phyloP scores from a whole-genome alignment of 2,329 filamentous ascomycete genomes.

The Fonsecaea nubica region DNA sequence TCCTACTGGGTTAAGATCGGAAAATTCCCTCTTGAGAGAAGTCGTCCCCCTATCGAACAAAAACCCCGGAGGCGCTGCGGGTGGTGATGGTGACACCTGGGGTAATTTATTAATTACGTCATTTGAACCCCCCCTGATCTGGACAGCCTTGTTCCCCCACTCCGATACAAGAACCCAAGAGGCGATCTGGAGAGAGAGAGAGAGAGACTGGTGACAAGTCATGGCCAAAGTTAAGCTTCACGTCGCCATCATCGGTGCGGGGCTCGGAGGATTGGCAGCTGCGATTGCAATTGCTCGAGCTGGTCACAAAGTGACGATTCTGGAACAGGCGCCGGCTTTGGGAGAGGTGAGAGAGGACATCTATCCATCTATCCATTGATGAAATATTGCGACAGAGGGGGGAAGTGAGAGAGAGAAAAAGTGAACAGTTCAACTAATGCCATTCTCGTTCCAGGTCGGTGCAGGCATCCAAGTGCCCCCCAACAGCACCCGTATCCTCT shows the following conservation, averaged over 20 bases:
- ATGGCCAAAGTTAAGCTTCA: slow-evolving; percentile 34
- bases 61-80: neutral
- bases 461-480: slow-evolving; percentile 47
- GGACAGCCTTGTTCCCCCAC: neutral
- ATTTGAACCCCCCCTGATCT: neutral
- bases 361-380: neutral
- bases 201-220: too few species aligned
- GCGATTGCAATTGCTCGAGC: slow-evolving; percentile 48
- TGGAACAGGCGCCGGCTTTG: slow-evolving; percentile 50
- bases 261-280: slow-evolving; percentile 52
- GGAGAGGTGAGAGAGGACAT: slow-evolving; percentile 46
- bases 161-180: neutral
- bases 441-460: slow-evolving; percentile 39
- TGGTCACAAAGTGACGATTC: slow-evolving; percentile 50
- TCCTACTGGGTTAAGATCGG: neutral
- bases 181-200: too few species aligned
- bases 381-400: neutral
- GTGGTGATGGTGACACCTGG: neutral
- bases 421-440: neutral
- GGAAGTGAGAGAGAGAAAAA: too few species aligned
- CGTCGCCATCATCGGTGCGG: slow-evolving; percentile 49
- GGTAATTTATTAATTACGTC: neutral
- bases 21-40: neutral
- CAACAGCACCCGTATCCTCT: slow-evolving; percentile 44
- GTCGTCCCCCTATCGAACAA: too few species aligned